Base-by-base conservation (phyloP, 768 basidiomycete genomes). In the Lactifluus piperatus region DNA sequence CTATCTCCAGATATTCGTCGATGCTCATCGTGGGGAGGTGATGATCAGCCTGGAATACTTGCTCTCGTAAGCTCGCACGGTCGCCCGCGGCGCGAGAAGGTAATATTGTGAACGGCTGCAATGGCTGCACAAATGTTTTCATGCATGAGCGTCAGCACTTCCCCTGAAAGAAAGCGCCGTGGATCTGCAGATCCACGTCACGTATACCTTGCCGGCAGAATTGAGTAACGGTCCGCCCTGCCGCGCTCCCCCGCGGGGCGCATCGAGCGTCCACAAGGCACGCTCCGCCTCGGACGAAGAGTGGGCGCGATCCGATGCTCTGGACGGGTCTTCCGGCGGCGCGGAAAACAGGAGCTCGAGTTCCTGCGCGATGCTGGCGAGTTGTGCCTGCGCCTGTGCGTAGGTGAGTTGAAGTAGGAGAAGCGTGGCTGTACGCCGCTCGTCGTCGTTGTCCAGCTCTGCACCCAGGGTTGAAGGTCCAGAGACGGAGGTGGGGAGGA, bases 21-120 rank as follows among this genome's bases (percentile, higher is more conserved):
- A 98, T 82, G 1, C 89, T 81, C 97, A 99, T 97, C 0, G 92
- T 94, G 5, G 97, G 97, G 32, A 98, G 74, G 44, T 86, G 81
- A 67, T 97, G 83, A 11, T 81, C 82, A 14, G 91, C 81, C 16
- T 85, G 81, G 73, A 97, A 98, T 4, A 98, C 94, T 67, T 89
- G 83, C 2, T 80, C 73, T 68, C 86, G 85, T 6, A 97, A 68
- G 26, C 84, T 80, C 43, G 84, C 77, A 58, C 94, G 84, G 65
- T 94, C 80, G 20, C 77, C 70, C 44, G 78, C 73, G 32, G 80
- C 78, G 16, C 53, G 41, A 3, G 87, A 81, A 0, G 94, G 91
- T 14, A 98, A 76, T 59, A 99, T 93, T 0, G 90, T 94, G 71
- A 99, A 98, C 16, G 95, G 92, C 36, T 88, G 82, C 56, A 97